A percentile compares a stretch with the other conserved stretches of the same genome.
Conservation (phyloP, 2,329 filamentous ascomycete species). For the Anthostomella pinea region DNA sequence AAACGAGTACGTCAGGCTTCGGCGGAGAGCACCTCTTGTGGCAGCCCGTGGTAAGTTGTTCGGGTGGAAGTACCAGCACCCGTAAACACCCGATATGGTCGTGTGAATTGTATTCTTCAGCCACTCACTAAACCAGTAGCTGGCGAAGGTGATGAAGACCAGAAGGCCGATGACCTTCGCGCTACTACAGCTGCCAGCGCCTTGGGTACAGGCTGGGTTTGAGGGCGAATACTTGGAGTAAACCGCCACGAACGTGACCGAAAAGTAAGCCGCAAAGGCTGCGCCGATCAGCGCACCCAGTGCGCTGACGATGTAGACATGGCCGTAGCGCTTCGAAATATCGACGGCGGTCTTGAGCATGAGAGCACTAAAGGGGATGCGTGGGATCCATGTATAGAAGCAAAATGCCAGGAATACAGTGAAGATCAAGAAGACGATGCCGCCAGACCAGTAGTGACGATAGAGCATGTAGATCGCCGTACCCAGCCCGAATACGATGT, state of each 20-base stretch:
- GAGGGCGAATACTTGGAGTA: constrained; percentile 78
- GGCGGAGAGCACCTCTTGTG: constrained; percentile 78
- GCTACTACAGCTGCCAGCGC: constrained; percentile 63
- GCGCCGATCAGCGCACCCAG: constrained; percentile 75
- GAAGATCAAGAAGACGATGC: constrained; percentile 84
- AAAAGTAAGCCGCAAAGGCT: constrained; percentile 80
- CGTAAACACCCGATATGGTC: constrained; percentile 84
- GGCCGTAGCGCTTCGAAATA: constrained; percentile 77
- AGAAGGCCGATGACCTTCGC: constrained; percentile 81
- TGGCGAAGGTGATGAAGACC: constrained; percentile 84
- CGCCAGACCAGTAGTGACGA: constrained; percentile 73
- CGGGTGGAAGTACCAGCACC: constrained; percentile 85
- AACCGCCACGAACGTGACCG: constrained; percentile 79
- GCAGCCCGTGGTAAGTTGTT: constrained; percentile 70
- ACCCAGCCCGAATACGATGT: constrained; percentile 79
- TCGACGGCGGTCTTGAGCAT: constrained; percentile 88
- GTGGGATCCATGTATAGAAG: constrained; percentile 79
- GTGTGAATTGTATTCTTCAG: constrained; percentile 92
- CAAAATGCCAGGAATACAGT: constrained; percentile 75
- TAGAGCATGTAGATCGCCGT: constrained; percentile 85
- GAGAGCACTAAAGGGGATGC: constrained; percentile 86
- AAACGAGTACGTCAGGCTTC: constrained; percentile 86
- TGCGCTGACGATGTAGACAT: constrained; percentile 84
- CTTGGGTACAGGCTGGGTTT: constrained; percentile 50
- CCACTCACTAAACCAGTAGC: constrained; percentile 74